Evolutionary conservation across 495 filamentous ascomycete genomes (phyloP).

Genomic region (Halenospora varia): DNA sequence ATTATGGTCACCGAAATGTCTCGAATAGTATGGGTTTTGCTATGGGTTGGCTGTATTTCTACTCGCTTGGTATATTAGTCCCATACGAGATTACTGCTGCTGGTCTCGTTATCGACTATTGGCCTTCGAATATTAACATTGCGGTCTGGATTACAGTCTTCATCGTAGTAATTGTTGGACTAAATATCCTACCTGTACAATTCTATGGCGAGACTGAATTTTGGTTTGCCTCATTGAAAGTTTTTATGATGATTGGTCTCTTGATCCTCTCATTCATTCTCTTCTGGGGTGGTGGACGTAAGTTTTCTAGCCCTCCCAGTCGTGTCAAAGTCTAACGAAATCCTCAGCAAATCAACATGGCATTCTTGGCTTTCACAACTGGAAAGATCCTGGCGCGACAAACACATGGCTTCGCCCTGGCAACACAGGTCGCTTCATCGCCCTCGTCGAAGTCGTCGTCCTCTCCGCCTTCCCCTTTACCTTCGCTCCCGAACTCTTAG

Average conservation of each 20-base stretch:
- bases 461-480: conserved; percentile 51
- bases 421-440: conserved; percentile 34
- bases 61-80: conserved; percentile 52
- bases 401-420: conserved; percentile 32
- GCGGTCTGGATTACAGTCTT: conserved; percentile 73
- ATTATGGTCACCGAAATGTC: conserved; percentile 44
- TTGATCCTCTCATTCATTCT: conserved; percentile 66
- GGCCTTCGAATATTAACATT: conserved; percentile 62
- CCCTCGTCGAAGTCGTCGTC: conserved; percentile 36
- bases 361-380: conserved; percentile 70
- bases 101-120: conserved; percentile 66
- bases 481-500: conserved; percentile 51
- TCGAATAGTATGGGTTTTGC: conserved; percentile 45
- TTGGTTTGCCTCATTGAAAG: conserved; percentile 70
- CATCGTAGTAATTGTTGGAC: conserved; percentile 52
- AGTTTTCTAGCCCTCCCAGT: conserved; percentile 14
- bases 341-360: conserved; percentile 41
- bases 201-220: conserved; percentile 84
- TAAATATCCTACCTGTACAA: conserved; percentile 60
- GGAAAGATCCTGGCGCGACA: conserved; percentile 62
- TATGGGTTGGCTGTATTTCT: conserved; percentile 40
- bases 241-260: conserved; percentile 62
- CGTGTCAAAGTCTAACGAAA: neutral
- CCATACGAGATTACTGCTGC: conserved; percentile 77
- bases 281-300: conserved; percentile 71